Evolutionary conservation across 2,329 filamentous ascomycete genomes (phyloP).

Genomic region (Cladosporium phlei): DNA sequence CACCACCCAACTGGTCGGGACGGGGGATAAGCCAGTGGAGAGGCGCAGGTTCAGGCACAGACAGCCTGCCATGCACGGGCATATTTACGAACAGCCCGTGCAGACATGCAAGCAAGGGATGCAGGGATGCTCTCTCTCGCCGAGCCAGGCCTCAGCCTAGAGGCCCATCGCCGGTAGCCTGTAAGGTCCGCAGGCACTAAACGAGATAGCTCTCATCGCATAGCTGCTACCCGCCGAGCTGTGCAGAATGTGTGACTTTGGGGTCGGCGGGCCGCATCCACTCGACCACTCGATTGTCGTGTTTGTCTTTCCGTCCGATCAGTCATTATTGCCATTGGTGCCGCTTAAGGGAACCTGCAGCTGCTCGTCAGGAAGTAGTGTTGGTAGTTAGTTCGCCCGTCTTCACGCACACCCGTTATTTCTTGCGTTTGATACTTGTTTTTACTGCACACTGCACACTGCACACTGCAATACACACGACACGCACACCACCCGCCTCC

Average conservation of each 20-base stretch:
- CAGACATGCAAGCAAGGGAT: conserved; percentile 3
- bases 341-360: too few species aligned
- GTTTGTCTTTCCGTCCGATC: too few species aligned
- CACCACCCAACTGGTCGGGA: conserved; percentile 5
- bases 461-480: too few species aligned
- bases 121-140: too few species aligned
- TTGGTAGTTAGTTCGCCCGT: conserved; percentile 1
- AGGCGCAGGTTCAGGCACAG: neutral
- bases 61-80: too few species aligned
- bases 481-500: too few species aligned
- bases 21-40: neutral
- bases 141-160: conserved; percentile 1
- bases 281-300: conserved; percentile 7
- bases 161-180: conserved; percentile 4
- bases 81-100: too few species aligned
- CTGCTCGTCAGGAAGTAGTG: too few species aligned
- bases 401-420: too few species aligned
- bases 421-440: neutral
- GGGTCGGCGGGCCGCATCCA: neutral
- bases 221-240: neutral
- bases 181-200: too few species aligned
- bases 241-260: neutral
- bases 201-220: too few species aligned
- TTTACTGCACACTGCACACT: conserved; percentile 7
- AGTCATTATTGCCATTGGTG: too few species aligned